Evolutionary conservation across 352 stramenopile genomes (phyloP).

Genomic region (Blastocystis sp.): DNA sequence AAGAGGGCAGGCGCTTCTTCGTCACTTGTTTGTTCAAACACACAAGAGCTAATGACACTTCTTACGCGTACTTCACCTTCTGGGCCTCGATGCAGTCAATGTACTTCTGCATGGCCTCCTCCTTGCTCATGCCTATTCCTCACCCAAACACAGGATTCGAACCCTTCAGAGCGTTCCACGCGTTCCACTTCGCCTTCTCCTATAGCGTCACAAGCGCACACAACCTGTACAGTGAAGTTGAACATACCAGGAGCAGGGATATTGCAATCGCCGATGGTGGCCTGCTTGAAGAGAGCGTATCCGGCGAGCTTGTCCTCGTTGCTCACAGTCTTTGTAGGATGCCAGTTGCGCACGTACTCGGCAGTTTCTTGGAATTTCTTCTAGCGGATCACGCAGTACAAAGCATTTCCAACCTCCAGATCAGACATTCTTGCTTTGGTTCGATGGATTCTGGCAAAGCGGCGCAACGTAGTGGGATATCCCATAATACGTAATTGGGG

Average conservation of each 20-base stretch:
- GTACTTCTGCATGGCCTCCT: slow-evolving; percentile 86
- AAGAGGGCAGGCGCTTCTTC: neutral
- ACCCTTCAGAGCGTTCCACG: slow-evolving; percentile 85
- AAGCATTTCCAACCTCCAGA: neutral
- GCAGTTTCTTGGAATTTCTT: slow-evolving; percentile 40
- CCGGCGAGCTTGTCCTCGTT: slow-evolving; percentile 87
- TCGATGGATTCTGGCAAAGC: neutral
- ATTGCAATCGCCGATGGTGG: slow-evolving; percentile 85
- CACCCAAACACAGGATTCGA: neutral
- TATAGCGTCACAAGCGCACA: slow-evolving; percentile 75
- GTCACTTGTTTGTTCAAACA: slow-evolving; percentile 49
- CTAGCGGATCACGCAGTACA: neutral
- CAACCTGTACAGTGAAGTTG: slow-evolving; percentile 34
- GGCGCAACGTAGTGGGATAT: no score
- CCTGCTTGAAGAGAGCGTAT: slow-evolving; percentile 89
- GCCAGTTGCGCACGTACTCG: slow-evolving; percentile 39
- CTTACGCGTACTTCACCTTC: slow-evolving; percentile 58
- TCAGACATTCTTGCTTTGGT: neutral
- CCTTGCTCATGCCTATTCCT: slow-evolving; percentile 78
- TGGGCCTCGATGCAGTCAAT: slow-evolving; percentile 81
- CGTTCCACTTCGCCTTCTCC: slow-evolving; percentile 86
- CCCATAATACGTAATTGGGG: no score
- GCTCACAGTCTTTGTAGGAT: slow-evolving; percentile 30
- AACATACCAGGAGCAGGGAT: slow-evolving; percentile 82
- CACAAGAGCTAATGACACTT: neutral